Percentiles rank a stretch among this genome's conserved stretches.
Conservation (phyloP, 2,329 filamentous ascomycete species). For the Epichloe gansuensis region DNA sequence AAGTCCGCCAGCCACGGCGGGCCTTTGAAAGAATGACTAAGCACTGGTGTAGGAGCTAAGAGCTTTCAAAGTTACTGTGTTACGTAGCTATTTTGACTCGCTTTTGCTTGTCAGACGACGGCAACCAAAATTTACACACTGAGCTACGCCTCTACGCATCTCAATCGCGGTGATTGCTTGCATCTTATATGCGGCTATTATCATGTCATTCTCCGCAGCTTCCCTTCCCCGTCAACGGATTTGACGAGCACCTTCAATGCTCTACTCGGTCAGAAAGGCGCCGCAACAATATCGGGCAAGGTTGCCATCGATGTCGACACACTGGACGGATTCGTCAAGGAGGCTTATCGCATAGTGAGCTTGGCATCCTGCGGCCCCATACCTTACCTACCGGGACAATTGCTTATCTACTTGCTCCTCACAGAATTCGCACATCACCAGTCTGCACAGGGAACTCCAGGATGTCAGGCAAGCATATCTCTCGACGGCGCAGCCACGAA, state of each 20-base stretch:
- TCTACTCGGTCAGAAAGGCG: conserved; percentile 45
- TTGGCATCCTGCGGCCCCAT: conserved; percentile 6
- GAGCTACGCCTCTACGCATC: neutral
- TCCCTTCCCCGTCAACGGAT: conserved; percentile 33
- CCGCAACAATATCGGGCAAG: conserved; percentile 34
- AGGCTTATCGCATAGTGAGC: conserved; percentile 82
- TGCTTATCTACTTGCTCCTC: neutral
- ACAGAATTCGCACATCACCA: conserved; percentile 75
- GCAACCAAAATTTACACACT: neutral
- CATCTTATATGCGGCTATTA: neutral
- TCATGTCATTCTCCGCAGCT: conserved; percentile 4
- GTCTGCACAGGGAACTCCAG: conserved; percentile 67
- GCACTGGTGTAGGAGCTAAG: neutral
- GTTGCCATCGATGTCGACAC: conserved; percentile 25
- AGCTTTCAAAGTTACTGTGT: neutral
- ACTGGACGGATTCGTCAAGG: conserved; percentile 81
- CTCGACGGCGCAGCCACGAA: conserved; percentile 58
- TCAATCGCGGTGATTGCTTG: neutral
- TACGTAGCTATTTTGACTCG: conserved; percentile 1
- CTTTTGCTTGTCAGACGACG: neutral
- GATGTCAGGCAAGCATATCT: conserved; percentile 85
- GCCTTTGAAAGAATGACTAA: conserved; percentile 1
- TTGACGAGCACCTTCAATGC: conserved; percentile 59
- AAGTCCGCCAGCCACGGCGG: too few species aligned
- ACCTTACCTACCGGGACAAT: too few species aligned